Conservation (phyloP, 352 stramenopile species). For the Thraustotheca clavata region DNA sequence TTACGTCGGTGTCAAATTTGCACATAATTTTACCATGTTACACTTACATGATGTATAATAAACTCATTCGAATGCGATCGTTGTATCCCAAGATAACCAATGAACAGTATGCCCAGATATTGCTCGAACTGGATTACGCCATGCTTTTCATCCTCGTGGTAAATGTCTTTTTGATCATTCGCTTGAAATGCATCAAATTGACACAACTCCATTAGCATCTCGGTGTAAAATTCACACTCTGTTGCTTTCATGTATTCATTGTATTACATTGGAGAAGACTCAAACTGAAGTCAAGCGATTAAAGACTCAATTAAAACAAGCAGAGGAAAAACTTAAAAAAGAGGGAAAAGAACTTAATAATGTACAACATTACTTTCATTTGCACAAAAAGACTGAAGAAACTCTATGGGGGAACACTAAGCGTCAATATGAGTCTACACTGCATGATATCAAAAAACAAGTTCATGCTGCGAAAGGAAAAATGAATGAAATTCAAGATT, state of each 20-base stretch:
- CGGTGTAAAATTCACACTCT: conserved; percentile 48
- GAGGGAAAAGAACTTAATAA: conserved; percentile 35
- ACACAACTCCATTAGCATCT: conserved; percentile 32
- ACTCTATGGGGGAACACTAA: conserved; percentile 54
- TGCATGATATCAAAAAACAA: too few species aligned
- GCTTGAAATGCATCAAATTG: conserved; percentile 39
- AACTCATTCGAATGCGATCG: conserved; percentile 33
- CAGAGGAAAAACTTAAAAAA: conserved; percentile 32
- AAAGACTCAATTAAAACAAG: conserved; percentile 17
- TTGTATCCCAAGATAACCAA: conserved; percentile 33
- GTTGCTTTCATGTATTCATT: conserved; percentile 49
- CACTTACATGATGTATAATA: conserved; percentile 40
- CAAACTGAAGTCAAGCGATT: conserved; percentile 25
- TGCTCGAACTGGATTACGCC: conserved; percentile 35
- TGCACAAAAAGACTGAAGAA: conserved; percentile 25
- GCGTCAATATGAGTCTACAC: conserved; percentile 35
- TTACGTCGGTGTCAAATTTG: conserved; percentile 33
- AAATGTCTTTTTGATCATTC: conserved; percentile 57
- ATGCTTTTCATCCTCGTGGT: conserved; percentile 48
- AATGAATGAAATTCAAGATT: too few species aligned
- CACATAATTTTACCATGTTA: conserved; percentile 61
- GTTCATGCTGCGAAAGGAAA: too few species aligned
- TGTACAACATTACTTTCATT: conserved; percentile 25
- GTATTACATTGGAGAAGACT: conserved; percentile 29
- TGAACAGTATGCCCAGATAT: conserved; percentile 44